Evolutionary conservation across 208 protist genomes (phyloP).

Genomic region (Crithidia expoeki): DNA sequence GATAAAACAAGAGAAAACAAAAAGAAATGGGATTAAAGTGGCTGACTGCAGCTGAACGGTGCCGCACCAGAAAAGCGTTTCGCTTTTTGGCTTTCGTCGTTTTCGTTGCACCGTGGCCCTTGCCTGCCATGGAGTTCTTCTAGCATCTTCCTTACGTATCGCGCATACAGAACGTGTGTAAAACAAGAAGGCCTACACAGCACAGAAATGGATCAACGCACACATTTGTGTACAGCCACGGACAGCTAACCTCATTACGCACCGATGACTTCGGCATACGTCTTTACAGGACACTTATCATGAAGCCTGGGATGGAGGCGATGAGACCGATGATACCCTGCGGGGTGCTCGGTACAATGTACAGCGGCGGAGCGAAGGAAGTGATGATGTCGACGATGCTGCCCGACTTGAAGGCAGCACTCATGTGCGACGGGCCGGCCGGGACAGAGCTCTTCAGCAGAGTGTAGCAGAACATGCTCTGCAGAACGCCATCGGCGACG

Average conservation of each 20-base stretch:
- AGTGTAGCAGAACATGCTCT: slow-evolving; percentile 78
- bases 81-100: neutral
- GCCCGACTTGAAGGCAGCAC: slow-evolving; percentile 49
- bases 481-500: slow-evolving; percentile 61
- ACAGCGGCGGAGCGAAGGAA: slow-evolving; percentile 56
- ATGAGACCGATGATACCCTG: slow-evolving; percentile 80
- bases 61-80: neutral
- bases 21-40: neutral
- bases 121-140: no score
- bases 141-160: no score
- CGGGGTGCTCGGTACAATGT: slow-evolving; percentile 45
- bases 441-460: slow-evolving; percentile 66
- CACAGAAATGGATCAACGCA: neutral
- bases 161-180: neutral
- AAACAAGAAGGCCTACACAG: neutral
- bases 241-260: neutral
- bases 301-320: slow-evolving; percentile 65
- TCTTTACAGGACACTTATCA: slow-evolving; percentile 56
- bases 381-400: slow-evolving; percentile 59
- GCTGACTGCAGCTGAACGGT: neutral
- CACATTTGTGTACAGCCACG: neutral
- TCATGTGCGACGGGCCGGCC: slow-evolving; percentile 44
- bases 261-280: no score
- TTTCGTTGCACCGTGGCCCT: neutral
- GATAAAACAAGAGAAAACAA: neutral